Evolutionary conservation across 148 eudicot species (phyloP).

Genomic region (Fagopyrum homotropicum): DNA sequence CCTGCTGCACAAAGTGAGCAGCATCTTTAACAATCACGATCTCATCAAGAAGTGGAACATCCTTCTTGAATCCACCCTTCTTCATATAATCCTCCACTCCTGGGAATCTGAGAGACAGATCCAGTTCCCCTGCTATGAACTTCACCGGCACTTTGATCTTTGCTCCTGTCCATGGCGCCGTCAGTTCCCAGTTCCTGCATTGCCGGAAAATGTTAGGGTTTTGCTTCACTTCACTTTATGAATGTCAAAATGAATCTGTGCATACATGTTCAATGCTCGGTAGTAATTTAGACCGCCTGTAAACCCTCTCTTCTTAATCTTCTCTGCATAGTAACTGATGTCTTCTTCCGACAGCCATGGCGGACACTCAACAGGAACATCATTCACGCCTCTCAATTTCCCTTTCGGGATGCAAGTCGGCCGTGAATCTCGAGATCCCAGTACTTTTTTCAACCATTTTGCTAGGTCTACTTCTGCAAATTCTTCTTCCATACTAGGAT

Average conservation of each 20-base stretch:
- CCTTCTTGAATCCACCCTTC: conserved; percentile 50
- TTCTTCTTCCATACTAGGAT: conserved; percentile 8
- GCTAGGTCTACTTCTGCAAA: neutral
- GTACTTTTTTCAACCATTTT: neutral
- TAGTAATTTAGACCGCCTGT: conserved; percentile 67
- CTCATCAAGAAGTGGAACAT: conserved; percentile 50
- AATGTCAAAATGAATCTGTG: neutral
- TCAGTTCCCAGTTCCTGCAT: conserved; percentile 64
- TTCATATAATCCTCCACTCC: conserved; percentile 40
- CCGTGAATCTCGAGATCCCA: neutral
- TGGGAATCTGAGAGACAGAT: conserved; percentile 36
- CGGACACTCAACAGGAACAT: neutral
- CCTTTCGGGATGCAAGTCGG: conserved; percentile 11
- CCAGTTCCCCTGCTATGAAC: conserved; percentile 51
- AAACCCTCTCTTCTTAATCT: conserved; percentile 45
- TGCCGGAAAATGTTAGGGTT: neutral
- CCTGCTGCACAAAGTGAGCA: conserved; percentile 58
- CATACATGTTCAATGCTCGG: conserved; percentile 52
- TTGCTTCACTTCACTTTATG: too few species aligned
- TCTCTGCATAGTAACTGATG: conserved; percentile 38
- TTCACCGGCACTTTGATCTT: conserved; percentile 46
- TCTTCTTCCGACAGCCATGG: conserved; percentile 56
- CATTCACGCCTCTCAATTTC: neutral
- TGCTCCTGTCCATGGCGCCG: conserved; percentile 55
- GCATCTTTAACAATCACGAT: conserved; percentile 52